Conservation (phyloP, 2,329 filamentous ascomycete genomes). For the Ascochyta pisi region DNA sequence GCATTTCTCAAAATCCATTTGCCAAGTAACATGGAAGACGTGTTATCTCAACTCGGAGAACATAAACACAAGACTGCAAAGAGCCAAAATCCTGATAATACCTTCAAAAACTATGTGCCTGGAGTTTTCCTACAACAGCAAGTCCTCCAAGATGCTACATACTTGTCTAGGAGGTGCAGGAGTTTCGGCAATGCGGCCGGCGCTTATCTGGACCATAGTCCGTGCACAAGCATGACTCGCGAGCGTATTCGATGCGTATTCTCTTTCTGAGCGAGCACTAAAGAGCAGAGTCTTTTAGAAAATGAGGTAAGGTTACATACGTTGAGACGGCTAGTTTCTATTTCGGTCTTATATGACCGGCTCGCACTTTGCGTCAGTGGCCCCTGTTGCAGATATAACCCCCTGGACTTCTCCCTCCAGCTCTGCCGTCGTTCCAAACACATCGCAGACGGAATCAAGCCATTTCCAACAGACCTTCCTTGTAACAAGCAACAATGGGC, state of each 20-base stretch:
- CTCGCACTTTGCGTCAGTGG: neutral
- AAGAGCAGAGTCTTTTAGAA: neutral
- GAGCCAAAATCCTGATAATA: no score
- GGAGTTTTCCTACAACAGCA: no score
- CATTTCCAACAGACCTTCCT: neutral
- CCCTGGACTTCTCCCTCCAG: neutral
- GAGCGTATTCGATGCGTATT: conserved; percentile 3
- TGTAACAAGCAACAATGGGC: neutral
- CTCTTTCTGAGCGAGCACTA: conserved; percentile 9
- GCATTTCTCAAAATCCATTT: no score
- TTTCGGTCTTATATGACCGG: neutral
- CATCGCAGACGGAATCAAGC: neutral
- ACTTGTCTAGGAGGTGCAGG: no score
- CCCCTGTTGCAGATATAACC: neutral
- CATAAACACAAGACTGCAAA: no score
- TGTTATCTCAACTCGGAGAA: no score
- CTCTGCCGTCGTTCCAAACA: neutral
- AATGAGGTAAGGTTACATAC: conserved; percentile 5
- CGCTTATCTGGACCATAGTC: neutral
- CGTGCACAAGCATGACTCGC: conserved; percentile 5
- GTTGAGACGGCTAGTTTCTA: neutral
- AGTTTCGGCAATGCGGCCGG: no score
- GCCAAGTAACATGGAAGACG: no score
- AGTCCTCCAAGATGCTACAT: no score
- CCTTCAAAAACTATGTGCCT: no score